Conservation (phyloP, 2,329 filamentous ascomycete species). For the Aspergillus sclerotialis region DNA sequence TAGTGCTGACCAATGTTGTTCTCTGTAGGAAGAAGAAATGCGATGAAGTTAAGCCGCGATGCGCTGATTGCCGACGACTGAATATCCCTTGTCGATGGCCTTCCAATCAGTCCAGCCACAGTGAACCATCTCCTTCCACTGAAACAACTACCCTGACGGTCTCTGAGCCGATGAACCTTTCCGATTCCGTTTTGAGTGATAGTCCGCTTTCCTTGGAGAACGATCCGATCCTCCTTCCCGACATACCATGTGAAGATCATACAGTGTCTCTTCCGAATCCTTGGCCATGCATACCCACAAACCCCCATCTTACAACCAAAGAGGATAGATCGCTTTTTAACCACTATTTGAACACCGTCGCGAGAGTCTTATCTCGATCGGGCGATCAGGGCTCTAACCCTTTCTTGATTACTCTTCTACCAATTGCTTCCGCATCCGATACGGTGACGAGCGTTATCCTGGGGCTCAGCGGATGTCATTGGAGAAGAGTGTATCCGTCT, state of each 20-base stretch:
- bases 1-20: constrained; percentile 5
- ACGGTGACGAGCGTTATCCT: constrained; percentile 20
- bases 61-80: constrained; percentile 19
- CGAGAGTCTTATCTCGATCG: constrained; percentile 16
- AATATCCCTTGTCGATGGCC: constrained; percentile 17
- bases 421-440: constrained; percentile 19
- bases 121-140: constrained; percentile 1
- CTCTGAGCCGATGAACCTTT: constrained; percentile 4
- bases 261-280: neutral
- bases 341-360: constrained; percentile 21
- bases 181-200: constrained; percentile 8
- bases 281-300: constrained; percentile 4
- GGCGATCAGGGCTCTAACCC: constrained; percentile 16
- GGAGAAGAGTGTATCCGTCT: constrained; percentile 19
- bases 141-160: no score
- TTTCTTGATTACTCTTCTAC: constrained; percentile 18
- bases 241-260: constrained; percentile 3
- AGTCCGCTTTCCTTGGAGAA: constrained; percentile 6
- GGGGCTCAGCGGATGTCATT: constrained; percentile 21
- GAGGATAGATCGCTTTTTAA: constrained; percentile 23
- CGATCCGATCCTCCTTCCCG: constrained; percentile 3
- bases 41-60: constrained; percentile 16
- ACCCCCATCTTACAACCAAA: constrained; percentile 15
- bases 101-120: neutral
- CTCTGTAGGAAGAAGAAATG: constrained; percentile 18